phyloP scores from a whole-genome alignment of 768 basidiomycete genomes.

The Xerocomus brunneocitrinus region DNA sequence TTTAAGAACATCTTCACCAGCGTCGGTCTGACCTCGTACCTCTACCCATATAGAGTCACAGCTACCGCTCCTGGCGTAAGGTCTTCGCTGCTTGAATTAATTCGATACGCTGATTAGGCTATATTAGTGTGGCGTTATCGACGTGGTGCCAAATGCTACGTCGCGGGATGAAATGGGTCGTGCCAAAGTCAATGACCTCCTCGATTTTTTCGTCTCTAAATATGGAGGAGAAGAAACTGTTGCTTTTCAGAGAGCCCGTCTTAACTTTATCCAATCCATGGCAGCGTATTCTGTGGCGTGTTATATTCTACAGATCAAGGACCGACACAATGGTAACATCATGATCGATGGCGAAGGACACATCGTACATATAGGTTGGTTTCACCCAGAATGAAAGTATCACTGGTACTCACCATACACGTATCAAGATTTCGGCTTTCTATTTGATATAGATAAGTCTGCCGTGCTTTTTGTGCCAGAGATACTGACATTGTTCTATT shows the following conservation, averaged over 20 bases:
- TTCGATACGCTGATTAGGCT: not conserved
- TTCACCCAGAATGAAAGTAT: not conserved
- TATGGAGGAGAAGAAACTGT: slow-evolving; percentile 89
- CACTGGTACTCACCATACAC: slow-evolving; percentile 7
- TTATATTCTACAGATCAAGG: slow-evolving; percentile 98
- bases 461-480: slow-evolving; percentile 2
- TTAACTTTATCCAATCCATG: slow-evolving; percentile 99
- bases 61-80: slow-evolving; percentile 93
- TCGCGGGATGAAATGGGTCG: slow-evolving; percentile 99
- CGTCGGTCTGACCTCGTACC: slow-evolving; percentile 84
- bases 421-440: slow-evolving; percentile 82
- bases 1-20: slow-evolving; percentile 96
- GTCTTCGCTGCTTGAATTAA: slow-evolving; percentile 11
- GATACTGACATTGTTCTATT: slow-evolving; percentile 28
- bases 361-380: slow-evolving; percentile 89
- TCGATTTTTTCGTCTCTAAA: slow-evolving; percentile 89
- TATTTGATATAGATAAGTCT: slow-evolving; percentile 98
- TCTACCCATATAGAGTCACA: slow-evolving; percentile 95
- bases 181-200: slow-evolving; percentile 93
- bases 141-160: slow-evolving; percentile 96
- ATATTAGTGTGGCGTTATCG: slow-evolving; percentile 90
- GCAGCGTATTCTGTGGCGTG: slow-evolving; percentile 98
- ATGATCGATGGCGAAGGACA: slow-evolving; percentile 99
- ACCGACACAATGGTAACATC: slow-evolving; percentile 98
- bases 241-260: slow-evolving; percentile 85